Evolutionary conservation across 2,329 filamentous ascomycete genomes (phyloP), one percentile per base, ranked within the genome.

Genomic region (Tolypocladium tundrense): DNA sequence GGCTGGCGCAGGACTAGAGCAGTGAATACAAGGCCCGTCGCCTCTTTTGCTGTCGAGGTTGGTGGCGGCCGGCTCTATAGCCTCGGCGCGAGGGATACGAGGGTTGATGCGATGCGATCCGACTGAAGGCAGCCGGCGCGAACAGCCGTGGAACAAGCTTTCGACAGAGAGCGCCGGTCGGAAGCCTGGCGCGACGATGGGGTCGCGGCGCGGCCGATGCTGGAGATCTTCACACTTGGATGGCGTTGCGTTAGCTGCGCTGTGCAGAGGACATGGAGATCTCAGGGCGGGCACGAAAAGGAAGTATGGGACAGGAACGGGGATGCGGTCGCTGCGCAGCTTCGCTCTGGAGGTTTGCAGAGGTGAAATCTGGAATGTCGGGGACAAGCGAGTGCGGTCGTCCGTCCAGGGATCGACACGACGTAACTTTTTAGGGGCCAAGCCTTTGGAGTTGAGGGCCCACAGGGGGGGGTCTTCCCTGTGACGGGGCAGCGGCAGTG

Each of bases 351-450:
- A 39, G 43, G 54, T 35, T 56, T 37, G 54, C 39, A 27, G 42
- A 27, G 37, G 31, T 45, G 43, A 37, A 51, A 37, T 50, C 41
- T 51, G 54, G 54, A 39, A 51, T 39, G 54, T 33, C 54, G 33
- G 43, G 54, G 54, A 43, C 54, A 48, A 56, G 54, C 33, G 13
- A 39, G 33, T 19, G 33, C 35, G n/a, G 21, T 51, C 24, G 37
- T 37, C 55, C 39, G 48, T 16, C 48, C 35, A 37, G 55, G 41
- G 50, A 57, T 57, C 51, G 56, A 35, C 56, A 60, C 60, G 60
- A 60, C 59, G 60, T 62, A 62, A 59, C 54, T 53, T 61, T 61
- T 62, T 62, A 62, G 60, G 60, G 59, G 60, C 60, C 60, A 61
- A 57, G 60, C 57, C 57, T 62, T 57, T 59, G 59, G 54, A 57